These are phyloP conservation scores for Hordeum pubiflorum DNA, from an alignment of 202 grass and related monocot species.

Conservation along the genomic window DNA sequence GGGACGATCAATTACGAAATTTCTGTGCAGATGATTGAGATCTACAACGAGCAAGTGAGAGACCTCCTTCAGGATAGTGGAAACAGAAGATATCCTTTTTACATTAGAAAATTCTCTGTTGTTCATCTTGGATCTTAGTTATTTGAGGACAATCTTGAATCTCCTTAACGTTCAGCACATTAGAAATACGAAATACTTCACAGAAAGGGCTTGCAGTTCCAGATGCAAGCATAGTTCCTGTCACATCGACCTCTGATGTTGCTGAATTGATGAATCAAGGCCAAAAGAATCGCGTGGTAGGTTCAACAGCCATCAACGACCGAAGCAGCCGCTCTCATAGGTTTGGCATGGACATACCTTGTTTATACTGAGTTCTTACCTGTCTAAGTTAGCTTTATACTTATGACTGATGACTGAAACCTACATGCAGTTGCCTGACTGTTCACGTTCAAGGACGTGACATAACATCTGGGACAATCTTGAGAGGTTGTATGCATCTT, in stretches of 20 bases:
- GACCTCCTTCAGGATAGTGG: slow-evolving; percentile 80
- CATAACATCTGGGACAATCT: slow-evolving; percentile 44
- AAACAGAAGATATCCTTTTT: slow-evolving; percentile 85
- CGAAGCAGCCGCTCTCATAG: slow-evolving; percentile 96
- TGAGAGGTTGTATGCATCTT: slow-evolving; percentile 86
- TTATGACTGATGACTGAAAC: slow-evolving; percentile 26
- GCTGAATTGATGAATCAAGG: slow-evolving; percentile 87
- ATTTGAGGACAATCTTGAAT: slow-evolving; percentile 20
- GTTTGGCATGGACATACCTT: slow-evolving; percentile 27
- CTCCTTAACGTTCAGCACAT: slow-evolving; percentile 62
- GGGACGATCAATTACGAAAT: slow-evolving; percentile 75
- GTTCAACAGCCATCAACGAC: slow-evolving; percentile 85
- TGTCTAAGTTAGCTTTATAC: slow-evolving; percentile 23
- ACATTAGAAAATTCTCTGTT: slow-evolving; percentile 1
- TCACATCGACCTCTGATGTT: slow-evolving; percentile 66
- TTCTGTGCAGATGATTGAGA: slow-evolving; percentile 94
- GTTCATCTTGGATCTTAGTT: slow-evolving; percentile 1
- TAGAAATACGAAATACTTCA: slow-evolving; percentile 79
- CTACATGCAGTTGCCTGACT: slow-evolving; percentile 70
- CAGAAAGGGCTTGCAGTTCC: slow-evolving; percentile 74
- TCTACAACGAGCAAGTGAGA: slow-evolving; percentile 96
- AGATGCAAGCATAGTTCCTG: slow-evolving; percentile 66
- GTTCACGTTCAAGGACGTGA: slow-evolving; percentile 87
- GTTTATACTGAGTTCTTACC: slow-evolving; percentile 10
- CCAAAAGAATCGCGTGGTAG: slow-evolving; percentile 74